Evolutionary conservation across 345 rosid genomes (phyloP).

Genomic region (Eucalyptus tenuipes): DNA sequence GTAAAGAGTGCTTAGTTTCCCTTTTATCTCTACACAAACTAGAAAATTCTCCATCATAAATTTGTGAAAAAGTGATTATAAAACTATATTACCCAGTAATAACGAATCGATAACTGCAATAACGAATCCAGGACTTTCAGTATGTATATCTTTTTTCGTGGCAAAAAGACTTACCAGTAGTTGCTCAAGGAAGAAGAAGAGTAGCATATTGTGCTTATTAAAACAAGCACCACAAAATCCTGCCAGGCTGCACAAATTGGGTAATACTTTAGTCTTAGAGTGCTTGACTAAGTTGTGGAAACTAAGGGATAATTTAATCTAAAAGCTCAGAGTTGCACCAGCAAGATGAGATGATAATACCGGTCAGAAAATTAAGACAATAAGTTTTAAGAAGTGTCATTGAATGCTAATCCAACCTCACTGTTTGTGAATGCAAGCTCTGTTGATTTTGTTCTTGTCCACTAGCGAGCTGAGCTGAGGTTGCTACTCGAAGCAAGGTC

Average conservation of each 20-base stretch:
- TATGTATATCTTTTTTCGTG: background rate
- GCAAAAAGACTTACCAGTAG: slow-evolving; percentile 51
- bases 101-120: background rate
- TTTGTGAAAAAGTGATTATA: background rate
- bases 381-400: background rate
- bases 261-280: background rate
- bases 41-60: background rate
- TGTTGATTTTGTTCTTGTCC: slow-evolving; percentile 41
- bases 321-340: background rate
- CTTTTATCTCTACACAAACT: background rate
- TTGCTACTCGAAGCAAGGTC: slow-evolving; percentile 56
- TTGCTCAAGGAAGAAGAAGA: slow-evolving; percentile 97
- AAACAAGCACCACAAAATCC: slow-evolving; percentile 85
- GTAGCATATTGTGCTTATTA: slow-evolving; percentile 83
- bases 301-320: background rate
- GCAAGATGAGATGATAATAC: background rate
- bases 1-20: background rate
- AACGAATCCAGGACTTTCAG: background rate
- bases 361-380: background rate
- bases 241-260: slow-evolving; percentile 63
- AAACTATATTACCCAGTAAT: background rate
- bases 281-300: background rate
- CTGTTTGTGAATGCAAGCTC: slow-evolving; percentile 19
- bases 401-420: slow-evolving; percentile 29
- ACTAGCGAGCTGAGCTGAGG: slow-evolving; percentile 26